Evolutionary conservation across 2,329 filamentous ascomycete genomes (phyloP).

Genomic region (Dactylellina haptotyla): DNA sequence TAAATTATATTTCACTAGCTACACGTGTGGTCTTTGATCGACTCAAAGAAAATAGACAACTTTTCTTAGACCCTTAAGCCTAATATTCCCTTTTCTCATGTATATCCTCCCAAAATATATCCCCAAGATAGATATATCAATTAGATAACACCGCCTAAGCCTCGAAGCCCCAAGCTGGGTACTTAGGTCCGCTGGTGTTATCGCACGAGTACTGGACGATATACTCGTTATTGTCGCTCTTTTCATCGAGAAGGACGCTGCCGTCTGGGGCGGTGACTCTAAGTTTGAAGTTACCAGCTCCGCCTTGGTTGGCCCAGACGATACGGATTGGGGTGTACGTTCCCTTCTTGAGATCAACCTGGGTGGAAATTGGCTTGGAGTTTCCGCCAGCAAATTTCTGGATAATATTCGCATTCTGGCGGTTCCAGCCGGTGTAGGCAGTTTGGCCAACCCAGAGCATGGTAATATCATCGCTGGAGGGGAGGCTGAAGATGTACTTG

Average conservation of each 20-base stretch:
- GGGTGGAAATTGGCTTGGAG: not conserved
- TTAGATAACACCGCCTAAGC: not conserved
- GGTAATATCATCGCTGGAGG: conserved; percentile 56
- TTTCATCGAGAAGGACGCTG: conserved; percentile 11
- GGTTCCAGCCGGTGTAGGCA: conserved; percentile 56
- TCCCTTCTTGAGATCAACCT: conserved; percentile 29
- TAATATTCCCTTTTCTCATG: too few species aligned
- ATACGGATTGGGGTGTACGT: conserved; percentile 34
- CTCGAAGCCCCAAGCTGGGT: conserved; percentile 27
- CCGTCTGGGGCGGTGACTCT: conserved; percentile 26
- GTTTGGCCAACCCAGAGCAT: conserved; percentile 57
- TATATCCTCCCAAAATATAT: not conserved
- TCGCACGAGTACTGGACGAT: conserved; percentile 35
- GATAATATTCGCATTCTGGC: conserved; percentile 50
- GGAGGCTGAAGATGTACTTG: conserved; percentile 56
- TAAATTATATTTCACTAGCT: too few species aligned
- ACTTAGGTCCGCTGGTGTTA: conserved; percentile 11
- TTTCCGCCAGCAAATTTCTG: conserved; percentile 17
- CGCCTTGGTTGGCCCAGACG: conserved; percentile 29
- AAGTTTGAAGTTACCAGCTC: conserved; percentile 33
- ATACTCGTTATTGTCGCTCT: conserved; percentile 26
- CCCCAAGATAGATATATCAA: not conserved
- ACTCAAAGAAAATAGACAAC: too few species aligned
- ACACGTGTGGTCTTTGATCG: too few species aligned
- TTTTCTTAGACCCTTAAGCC: too few species aligned